These are phyloP conservation scores for Gonium pectorale DNA, from an alignment of 139 green algal species.

Conservation along the genomic window DNA sequence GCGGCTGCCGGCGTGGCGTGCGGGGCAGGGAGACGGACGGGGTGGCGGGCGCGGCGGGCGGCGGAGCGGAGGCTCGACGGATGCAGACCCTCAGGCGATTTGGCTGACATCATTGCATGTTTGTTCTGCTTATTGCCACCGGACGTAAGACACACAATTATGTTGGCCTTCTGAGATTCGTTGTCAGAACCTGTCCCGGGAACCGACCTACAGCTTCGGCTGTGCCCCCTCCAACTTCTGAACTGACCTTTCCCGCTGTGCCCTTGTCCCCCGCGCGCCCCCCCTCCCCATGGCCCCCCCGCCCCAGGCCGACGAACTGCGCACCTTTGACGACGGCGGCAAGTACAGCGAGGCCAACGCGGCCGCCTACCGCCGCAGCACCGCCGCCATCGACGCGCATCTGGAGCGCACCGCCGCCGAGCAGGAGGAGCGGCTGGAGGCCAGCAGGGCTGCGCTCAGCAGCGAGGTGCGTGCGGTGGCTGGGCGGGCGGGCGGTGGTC, in stretches of 20 bases:
- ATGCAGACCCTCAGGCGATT: no score
- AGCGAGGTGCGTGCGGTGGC: slow-evolving; percentile 5
- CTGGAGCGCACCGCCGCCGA: slow-evolving; percentile 30
- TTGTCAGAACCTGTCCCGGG: no score
- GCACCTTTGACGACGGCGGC: slow-evolving; percentile 51
- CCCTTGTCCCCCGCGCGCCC: neutral
- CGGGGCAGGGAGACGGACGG: neutral
- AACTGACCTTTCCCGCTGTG: neutral
- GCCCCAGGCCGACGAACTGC: slow-evolving; percentile 39
- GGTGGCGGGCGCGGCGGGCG: no score
- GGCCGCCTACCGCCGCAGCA: slow-evolving; percentile 46
- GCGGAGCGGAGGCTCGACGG: no score
- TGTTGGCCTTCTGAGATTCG: no score
- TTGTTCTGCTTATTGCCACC: no score
- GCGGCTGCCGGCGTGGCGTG: neutral
- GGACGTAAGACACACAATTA: no score
- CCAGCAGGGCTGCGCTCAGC: neutral
- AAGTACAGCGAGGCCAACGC: slow-evolving; percentile 53
- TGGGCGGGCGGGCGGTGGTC: no score
- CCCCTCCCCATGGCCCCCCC: neutral
- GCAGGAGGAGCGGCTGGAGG: slow-evolving; percentile 44
- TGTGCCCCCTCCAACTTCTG: neutral
- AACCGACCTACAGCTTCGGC: no score
- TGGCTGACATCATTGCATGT: no score
- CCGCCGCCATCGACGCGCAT: slow-evolving; percentile 57